phyloP scores from a whole-genome alignment of 2,329 filamentous ascomycete species.

The Paecilomyces sp. region DNA sequence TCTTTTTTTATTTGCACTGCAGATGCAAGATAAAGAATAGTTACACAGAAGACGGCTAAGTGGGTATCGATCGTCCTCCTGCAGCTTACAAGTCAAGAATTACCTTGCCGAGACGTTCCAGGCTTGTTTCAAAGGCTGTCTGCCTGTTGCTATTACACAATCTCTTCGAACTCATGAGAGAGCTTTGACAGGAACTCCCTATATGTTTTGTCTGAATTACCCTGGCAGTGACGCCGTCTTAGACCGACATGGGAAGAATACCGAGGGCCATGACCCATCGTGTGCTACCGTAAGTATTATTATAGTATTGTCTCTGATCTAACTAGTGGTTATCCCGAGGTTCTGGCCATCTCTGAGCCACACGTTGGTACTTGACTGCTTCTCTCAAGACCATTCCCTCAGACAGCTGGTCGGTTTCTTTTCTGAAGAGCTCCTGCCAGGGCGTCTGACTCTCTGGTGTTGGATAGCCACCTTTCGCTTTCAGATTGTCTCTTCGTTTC shows the following conservation, averaged over 20 bases:
- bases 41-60: neutral
- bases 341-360: slow-evolving; percentile 36
- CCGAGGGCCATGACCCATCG: neutral
- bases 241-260: neutral
- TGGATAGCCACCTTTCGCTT: slow-evolving; percentile 31
- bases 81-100: neutral
- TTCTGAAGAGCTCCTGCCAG: slow-evolving; percentile 46
- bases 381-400: slow-evolving; percentile 43
- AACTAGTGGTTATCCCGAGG: slow-evolving; percentile 41
- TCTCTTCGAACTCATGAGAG: neutral
- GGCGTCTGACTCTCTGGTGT: slow-evolving; percentile 40
- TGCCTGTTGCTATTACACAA: neutral
- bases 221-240: neutral
- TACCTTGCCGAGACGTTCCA: neutral
- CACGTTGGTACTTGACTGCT: slow-evolving; percentile 40
- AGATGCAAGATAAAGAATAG: neutral
- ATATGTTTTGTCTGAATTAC: neutral
- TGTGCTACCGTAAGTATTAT: neutral
- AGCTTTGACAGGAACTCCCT: neutral
- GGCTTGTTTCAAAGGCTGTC: neutral
- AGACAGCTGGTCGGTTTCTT: slow-evolving; percentile 38
- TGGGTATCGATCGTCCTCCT: neutral
- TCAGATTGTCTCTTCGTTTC: slow-evolving; percentile 30
- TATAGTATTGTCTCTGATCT: too few species aligned
- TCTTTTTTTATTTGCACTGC: neutral